These are phyloP conservation scores for Catenaria anguillulae DNA, from an alignment of 371 early-diverging fungal species.

Conservation along the genomic window DNA sequence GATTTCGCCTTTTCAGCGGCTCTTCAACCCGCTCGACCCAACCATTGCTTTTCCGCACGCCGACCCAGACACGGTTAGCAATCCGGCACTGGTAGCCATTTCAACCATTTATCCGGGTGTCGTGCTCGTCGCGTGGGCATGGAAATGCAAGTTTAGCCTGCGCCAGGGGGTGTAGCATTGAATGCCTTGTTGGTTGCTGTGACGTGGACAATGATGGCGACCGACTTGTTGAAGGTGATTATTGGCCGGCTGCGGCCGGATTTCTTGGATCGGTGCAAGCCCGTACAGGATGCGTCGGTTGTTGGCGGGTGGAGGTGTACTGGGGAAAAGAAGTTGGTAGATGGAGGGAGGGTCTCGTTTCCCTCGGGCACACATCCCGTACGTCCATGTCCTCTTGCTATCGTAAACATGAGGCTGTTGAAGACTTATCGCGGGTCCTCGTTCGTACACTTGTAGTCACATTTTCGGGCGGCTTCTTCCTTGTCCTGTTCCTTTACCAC, in stretches of 20 bases:
- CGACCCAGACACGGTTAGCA: background rate
- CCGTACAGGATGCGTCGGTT: background rate
- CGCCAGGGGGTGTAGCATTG: background rate
- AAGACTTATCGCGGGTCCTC: background rate
- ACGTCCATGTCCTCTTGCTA: too few relatives aligned
- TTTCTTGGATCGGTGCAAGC: slow-evolving; percentile 16
- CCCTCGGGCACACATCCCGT: slow-evolving; percentile 18
- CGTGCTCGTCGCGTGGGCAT: background rate
- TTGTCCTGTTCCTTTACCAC: background rate
- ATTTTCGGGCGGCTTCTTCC: background rate
- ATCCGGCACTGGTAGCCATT: background rate
- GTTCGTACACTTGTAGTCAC: background rate
- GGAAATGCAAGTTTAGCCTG: background rate
- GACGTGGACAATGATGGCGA: background rate
- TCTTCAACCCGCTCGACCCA: background rate
- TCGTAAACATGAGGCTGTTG: too few relatives aligned
- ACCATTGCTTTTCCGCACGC: background rate
- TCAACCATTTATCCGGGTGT: background rate
- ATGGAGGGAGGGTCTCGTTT: slow-evolving; percentile 18
- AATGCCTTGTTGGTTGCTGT: background rate
- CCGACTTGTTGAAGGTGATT: slow-evolving; percentile 7
- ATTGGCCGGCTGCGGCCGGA: slow-evolving; percentile 17
- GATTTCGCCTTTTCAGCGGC: background rate
- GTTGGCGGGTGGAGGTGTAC: slow-evolving; percentile 9
- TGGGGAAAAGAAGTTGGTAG: slow-evolving; percentile 8